Base-by-base conservation (phyloP, 106 monocot genomes). In the Amphibolis antarctica region DNA sequence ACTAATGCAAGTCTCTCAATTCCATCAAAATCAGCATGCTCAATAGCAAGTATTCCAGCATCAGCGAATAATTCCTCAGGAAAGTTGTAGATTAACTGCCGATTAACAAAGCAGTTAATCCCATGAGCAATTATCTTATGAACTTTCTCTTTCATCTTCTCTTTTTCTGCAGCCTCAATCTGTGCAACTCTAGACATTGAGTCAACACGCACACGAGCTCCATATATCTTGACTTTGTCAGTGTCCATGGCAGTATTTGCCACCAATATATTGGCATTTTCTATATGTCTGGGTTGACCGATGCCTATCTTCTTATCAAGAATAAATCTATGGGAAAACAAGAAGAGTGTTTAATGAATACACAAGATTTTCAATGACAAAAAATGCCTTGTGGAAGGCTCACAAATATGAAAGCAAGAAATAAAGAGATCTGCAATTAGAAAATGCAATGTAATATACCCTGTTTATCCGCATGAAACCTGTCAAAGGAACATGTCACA, bases 181-280 rank as follows among this genome's bases (percentile, higher is more conserved):
- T 98, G 73, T 17, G 96, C 96, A 64, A 98, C 96, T 66, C 75
- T 90, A 18, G 86, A 71, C 96, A 98, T 98, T 3, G 96, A 98
- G 74, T 98, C 96, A 52, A 87, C 96, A 56, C 96, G 90, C 19
- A 98, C 96, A 61, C 96, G 84, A 44, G 96, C 96, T 10, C 96
- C 96, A 77, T 90, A 98, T 51, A 98, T 98, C 72, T 98, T 98
- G 24, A 98, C 96, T 82, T 98, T 98, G 74, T 98, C 96, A 1
- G 96, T 98, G 76, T 98, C 96, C 96, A 98, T 98, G n/a, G 96
- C 96, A 46, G 96, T 98, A 71, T 98, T 98, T 71, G 96, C 90
- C 44, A 98, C 96, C 67, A 98, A 76, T 56, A 98, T 98, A 27
- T 86, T 98, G 12, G 96, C 90, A 75, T 90, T 90, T 62, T 98